Evolutionary conservation across 768 basidiomycete genomes (phyloP).

Genomic region (Tephrocybe sp.): DNA sequence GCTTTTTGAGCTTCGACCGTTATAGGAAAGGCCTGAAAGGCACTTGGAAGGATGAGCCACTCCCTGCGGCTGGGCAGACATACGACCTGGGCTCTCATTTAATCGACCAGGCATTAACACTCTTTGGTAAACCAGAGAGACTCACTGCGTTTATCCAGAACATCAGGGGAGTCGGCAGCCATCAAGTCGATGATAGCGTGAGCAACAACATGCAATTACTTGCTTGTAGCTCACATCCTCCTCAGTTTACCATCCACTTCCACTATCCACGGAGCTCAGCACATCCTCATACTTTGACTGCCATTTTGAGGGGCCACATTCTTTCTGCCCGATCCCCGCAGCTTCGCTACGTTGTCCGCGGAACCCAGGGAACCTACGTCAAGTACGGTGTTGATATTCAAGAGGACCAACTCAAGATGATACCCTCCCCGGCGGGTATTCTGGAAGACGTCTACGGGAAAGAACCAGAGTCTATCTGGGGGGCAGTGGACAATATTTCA

Average conservation of each 20-base stretch:
- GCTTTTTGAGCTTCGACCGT: conserved; percentile 62
- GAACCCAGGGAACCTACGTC: conserved; percentile 67
- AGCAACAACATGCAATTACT: conserved; percentile 19
- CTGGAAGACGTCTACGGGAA: conserved; percentile 50
- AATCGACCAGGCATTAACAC: conserved; percentile 71
- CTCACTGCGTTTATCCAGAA: conserved; percentile 75
- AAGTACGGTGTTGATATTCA: conserved; percentile 82
- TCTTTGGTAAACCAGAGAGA: conserved; percentile 74
- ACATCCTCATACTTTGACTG: conserved; percentile 57
- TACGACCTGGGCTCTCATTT: conserved; percentile 84
- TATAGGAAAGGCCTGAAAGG: conserved; percentile 65
- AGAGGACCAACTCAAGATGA: conserved; percentile 71
- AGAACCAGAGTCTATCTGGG: conserved; percentile 66
- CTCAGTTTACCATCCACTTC: conserved; percentile 52
- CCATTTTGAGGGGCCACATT: conserved; percentile 66
- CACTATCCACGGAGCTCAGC: conserved; percentile 44
- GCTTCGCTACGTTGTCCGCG: conserved; percentile 70
- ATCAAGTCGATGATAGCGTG: conserved; percentile 68
- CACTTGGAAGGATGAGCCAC: conserved; percentile 77
- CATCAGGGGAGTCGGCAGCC: conserved; percentile 61
- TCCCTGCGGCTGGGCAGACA: conserved; percentile 61
- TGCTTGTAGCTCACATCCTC: background rate
- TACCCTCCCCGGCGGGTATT: conserved; percentile 46
- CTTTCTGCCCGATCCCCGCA: conserved; percentile 69
- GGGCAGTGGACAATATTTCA: conserved; percentile 56